These are phyloP conservation scores for Scytalidium lignicola DNA, from an alignment of 2,329 filamentous ascomycete species.

Conservation along the genomic window DNA sequence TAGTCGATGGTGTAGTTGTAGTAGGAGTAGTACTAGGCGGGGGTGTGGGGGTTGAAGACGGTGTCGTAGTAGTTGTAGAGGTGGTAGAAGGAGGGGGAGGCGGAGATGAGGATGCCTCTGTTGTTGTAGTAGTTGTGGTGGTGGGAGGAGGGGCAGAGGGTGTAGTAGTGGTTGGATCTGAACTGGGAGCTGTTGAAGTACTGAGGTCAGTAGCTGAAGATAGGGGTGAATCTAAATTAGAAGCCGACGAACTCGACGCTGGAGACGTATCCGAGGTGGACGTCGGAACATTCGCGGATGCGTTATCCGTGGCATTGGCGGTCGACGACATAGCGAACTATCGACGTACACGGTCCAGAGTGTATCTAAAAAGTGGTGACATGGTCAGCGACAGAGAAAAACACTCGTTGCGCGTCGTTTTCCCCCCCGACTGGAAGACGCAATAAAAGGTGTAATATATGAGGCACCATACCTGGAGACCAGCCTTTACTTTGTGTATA, in stretches of 20 bases:
- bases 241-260: slow-evolving; percentile 15
- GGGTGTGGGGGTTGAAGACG: slow-evolving; percentile 16
- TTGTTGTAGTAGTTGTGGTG: slow-evolving; percentile 4
- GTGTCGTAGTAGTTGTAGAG: slow-evolving; percentile 15
- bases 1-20: slow-evolving; percentile 1
- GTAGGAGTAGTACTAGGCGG: slow-evolving; percentile 17
- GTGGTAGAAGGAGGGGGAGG: slow-evolving; percentile 22
- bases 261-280: slow-evolving; percentile 10
- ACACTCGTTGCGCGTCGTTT: too few species aligned
- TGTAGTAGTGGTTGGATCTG: slow-evolving; percentile 1
- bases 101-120: too few species aligned
- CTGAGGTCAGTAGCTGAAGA: slow-evolving; percentile 4
- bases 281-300: slow-evolving; percentile 9
- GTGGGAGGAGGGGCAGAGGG: slow-evolving; percentile 3
- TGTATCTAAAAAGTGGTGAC: slow-evolving; percentile 4
- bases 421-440: too few species aligned
- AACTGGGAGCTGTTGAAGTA: slow-evolving; percentile 10
- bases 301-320: slow-evolving; percentile 23
- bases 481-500: background rate
- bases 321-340: slow-evolving; percentile 19
- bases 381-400: background rate
- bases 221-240: slow-evolving; percentile 6
- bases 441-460: background rate
- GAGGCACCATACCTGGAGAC: background rate
- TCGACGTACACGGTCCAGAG: slow-evolving; percentile 1